Conservation (phyloP, 805 yeast species). For the Cyberlindnera mrakii region DNA sequence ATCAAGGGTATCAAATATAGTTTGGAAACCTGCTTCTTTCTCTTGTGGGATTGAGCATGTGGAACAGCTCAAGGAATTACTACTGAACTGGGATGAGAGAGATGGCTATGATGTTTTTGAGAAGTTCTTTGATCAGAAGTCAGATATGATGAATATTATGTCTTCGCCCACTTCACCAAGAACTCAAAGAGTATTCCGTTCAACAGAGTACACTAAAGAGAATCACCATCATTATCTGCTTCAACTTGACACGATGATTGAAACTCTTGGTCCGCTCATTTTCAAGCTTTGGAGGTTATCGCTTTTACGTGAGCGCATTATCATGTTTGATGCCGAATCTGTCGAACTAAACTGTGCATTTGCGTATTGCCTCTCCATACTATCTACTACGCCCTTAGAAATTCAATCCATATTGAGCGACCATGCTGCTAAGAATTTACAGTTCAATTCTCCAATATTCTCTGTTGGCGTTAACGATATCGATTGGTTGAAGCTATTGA, state of each 20-base stretch:
- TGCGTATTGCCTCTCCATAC: conserved; percentile 50
- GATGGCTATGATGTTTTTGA: conserved; percentile 21
- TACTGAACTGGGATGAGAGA: conserved; percentile 16
- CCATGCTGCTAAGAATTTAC: conserved; percentile 13
- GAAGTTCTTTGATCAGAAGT: conserved; percentile 15
- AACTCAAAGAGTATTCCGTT: background rate
- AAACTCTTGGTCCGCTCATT: conserved; percentile 55
- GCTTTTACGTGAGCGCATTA: conserved; percentile 48
- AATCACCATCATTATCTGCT: conserved; percentile 38
- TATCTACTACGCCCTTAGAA: conserved; percentile 61
- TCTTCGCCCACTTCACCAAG: conserved; percentile 10
- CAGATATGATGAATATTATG: conserved; percentile 10
- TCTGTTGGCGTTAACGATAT: conserved; percentile 59
- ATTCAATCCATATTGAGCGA: conserved; percentile 30
- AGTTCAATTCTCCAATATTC: conserved; percentile 47
- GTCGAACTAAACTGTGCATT: conserved; percentile 40
- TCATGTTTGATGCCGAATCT: conserved; percentile 35
- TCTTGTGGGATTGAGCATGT: conserved; percentile 40
- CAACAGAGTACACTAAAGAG: background rate
- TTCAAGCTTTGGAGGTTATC: conserved; percentile 61
- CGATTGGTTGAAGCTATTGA: conserved; percentile 26
- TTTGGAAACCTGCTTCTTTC: conserved; percentile 37
- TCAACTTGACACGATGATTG: conserved; percentile 39
- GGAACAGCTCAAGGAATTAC: conserved; percentile 27
- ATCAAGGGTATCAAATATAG: conserved; percentile 2